Conservation (phyloP, 768 basidiomycete genomes). For the Leccinellum rugosiceps region DNA sequence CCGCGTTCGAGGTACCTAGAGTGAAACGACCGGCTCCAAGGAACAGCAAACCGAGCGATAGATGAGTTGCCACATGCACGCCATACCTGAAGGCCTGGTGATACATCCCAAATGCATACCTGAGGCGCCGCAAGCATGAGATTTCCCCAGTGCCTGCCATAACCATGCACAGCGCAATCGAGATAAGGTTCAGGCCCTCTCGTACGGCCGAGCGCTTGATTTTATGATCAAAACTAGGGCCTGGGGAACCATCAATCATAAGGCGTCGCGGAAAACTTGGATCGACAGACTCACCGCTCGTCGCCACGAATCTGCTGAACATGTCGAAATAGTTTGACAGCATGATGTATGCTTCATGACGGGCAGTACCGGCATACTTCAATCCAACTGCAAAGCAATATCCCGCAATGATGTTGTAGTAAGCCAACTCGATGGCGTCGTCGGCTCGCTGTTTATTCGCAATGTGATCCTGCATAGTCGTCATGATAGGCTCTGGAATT, state of each 20-base stretch:
- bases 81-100: constrained; percentile 78
- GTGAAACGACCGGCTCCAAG: constrained; percentile 92
- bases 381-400: constrained; percentile 89
- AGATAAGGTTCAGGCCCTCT: constrained; percentile 85
- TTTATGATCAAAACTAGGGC: constrained; percentile 78
- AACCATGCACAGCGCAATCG: constrained; percentile 83
- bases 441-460: constrained; percentile 48
- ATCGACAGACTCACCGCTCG: constrained; percentile 50
- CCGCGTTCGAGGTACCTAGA: constrained; percentile 86
- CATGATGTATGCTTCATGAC: constrained; percentile 82
- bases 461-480: constrained; percentile 52
- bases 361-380: constrained; percentile 92
- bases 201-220: constrained; percentile 86
- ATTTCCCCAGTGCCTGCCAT: constrained; percentile 98
- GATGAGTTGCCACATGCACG: constrained; percentile 84
- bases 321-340: constrained; percentile 80
- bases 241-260: constrained; percentile 36
- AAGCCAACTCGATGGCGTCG: constrained; percentile 81
- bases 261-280: background rate
- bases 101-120: constrained; percentile 88
- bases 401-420: constrained; percentile 88
- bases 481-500: constrained; percentile 64
- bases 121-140: constrained; percentile 78
- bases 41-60: constrained; percentile 89
- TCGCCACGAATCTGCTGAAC: constrained; percentile 67